Base-by-base conservation (phyloP, 2,329 filamentous ascomycete species). In the Periconia macrospinosa region DNA sequence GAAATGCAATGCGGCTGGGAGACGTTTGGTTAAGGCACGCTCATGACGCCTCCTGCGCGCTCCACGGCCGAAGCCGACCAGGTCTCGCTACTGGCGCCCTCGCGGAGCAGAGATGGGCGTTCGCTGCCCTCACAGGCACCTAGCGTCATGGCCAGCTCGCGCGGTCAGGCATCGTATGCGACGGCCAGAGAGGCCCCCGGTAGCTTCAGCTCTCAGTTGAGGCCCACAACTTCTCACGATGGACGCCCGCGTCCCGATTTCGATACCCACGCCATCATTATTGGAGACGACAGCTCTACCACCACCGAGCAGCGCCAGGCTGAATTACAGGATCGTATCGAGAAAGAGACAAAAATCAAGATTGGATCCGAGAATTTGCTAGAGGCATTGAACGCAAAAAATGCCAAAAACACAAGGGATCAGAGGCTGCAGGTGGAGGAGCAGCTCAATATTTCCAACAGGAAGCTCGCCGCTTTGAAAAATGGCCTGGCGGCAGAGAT, bases 301-400 rank as follows among this genome's bases (percentile, higher is more conserved):
- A 82, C 81, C 10, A 82, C 86, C 14, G 91, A 96, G 71, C 86
- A 91, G 74, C 83, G 86, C 41, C 86, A 96, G 65, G 83, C 86
- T 19, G 81, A 85, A 48, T 82, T 97, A 58, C 87, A 89, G 67
- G 92, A 97, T 65, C 85, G 88, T 68, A 88, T 99, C 59, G 93
- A 92, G 62, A 93, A 95, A 67, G 95, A 99, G 77, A 87, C 92
- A 78, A 97, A 97, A 80, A 97, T 99, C 71, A 97, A 96, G 75
- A 90, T 93, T 66, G 94, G 94, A 18, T 97, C 93, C 53, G 94
- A 99, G 79, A 99, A 99, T 72, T 87, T 99, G 84, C 81, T 99
- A 40, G 94, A 99, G 78, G 94, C 94, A 13, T 78, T 99, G 60
- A 91, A 97, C 72, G 84, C 87, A 43, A 99, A 99, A 76, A 97